A percentile compares a stretch with the other conserved stretches of the same genome.
Conservation (phyloP, 2,329 filamentous ascomycete species). For the Cyphellophora attinorum region DNA sequence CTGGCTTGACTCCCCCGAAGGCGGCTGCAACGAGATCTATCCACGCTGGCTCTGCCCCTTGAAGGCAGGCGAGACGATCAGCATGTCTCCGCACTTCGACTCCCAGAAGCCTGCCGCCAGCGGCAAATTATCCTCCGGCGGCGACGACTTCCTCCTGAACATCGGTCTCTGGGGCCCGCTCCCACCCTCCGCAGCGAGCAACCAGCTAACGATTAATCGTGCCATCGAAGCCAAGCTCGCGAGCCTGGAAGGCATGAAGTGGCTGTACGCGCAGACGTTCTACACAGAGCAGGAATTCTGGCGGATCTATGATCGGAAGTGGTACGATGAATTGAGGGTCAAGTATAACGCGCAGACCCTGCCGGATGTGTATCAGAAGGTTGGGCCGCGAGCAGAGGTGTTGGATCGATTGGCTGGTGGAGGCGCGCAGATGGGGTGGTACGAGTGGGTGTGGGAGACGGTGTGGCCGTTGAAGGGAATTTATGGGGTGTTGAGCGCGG, state of each 20-base stretch:
- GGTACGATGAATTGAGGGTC: slow-evolving; percentile 27
- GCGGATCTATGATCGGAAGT: slow-evolving; percentile 28
- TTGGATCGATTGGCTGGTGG: not conserved
- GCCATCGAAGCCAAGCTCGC: slow-evolving; percentile 60
- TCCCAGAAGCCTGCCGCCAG: not conserved
- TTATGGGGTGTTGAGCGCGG: slow-evolving; percentile 13
- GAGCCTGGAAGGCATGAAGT: slow-evolving; percentile 68
- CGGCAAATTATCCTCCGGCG: not conserved
- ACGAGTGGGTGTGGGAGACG: slow-evolving; percentile 14
- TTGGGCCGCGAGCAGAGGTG: slow-evolving; percentile 14
- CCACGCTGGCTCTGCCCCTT: slow-evolving; percentile 53
- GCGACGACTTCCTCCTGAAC: slow-evolving; percentile 34
- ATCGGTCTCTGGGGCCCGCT: slow-evolving; percentile 73
- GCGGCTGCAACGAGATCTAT: slow-evolving; percentile 28
- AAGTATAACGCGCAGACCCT: slow-evolving; percentile 28
- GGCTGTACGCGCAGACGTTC: slow-evolving; percentile 80
- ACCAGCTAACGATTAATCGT: slow-evolving; percentile 62
- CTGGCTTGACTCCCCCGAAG: slow-evolving; percentile 35
- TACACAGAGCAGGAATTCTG: slow-evolving; percentile 52
- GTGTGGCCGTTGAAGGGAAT: slow-evolving; percentile 16
- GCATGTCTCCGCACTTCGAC: slow-evolving; percentile 11
- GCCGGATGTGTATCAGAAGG: slow-evolving; percentile 29
- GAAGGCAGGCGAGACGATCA: slow-evolving; percentile 5
- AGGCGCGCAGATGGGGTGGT: slow-evolving; percentile 4
- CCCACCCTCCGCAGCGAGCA: slow-evolving; percentile 33